These are phyloP conservation scores for Chionographis japonica DNA, from an alignment of 106 monocot species.

Conservation along the genomic window DNA sequence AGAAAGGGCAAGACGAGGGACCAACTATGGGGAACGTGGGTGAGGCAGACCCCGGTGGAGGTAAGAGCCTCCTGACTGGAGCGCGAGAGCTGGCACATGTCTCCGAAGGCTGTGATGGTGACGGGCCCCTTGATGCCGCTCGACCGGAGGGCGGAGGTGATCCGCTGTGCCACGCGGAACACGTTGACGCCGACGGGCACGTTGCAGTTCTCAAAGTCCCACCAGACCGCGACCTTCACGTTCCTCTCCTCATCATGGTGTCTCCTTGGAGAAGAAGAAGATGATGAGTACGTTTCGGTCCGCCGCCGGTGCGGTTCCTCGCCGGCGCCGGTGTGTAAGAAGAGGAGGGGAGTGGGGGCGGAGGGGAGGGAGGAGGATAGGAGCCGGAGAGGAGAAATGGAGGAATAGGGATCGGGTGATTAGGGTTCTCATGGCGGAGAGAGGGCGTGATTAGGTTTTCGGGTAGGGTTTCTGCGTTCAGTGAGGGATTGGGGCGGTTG, in stretches of 20 bases:
- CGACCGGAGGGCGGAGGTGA: conserved; percentile 62
- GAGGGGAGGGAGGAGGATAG: not conserved
- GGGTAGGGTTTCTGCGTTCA: too few relatives aligned
- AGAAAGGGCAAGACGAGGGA: not conserved
- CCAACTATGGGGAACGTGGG: conserved; percentile 56
- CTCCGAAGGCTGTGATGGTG: conserved; percentile 83
- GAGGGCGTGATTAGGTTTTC: too few relatives aligned
- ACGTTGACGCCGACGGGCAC: conserved; percentile 65
- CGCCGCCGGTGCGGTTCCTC: not conserved
- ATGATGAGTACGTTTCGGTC: not conserved
- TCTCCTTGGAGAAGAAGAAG: conserved; percentile 4
- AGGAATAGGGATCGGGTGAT: conserved; percentile 1
- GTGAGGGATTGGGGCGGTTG: too few relatives aligned
- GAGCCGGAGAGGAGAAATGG: not conserved
- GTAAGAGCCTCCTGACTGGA: conserved; percentile 68
- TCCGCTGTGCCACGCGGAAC: conserved; percentile 48
- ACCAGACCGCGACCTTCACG: conserved; percentile 83
- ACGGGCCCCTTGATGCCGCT: conserved; percentile 76
- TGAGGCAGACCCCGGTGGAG: conserved; percentile 72
- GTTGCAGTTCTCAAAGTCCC: conserved; percentile 95
- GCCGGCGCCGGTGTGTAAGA: not conserved
- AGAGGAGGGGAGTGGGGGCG: not conserved
- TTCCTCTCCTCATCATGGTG: conserved; percentile 36
- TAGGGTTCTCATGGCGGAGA: too few relatives aligned
- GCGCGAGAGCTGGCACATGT: conserved; percentile 52